phyloP scores from a whole-genome alignment of 441 rosid species.

The Euphorbia schlechtendalii region DNA sequence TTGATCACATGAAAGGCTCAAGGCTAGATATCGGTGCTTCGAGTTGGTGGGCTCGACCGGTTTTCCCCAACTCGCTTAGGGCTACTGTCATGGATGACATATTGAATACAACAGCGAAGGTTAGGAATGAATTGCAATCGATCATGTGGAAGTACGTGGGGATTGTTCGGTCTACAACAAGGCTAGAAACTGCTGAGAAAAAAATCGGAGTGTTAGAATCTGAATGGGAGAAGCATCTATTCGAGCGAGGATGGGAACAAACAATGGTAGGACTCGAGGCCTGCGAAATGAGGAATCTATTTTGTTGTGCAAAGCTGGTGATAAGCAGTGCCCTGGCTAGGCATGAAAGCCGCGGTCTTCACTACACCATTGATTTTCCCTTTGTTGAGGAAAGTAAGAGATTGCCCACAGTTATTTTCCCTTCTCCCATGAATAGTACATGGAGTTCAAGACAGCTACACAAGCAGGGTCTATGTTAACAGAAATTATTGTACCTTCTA shows the following conservation, averaged over 20 bases:
- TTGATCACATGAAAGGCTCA: slow-evolving; percentile 62
- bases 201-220: slow-evolving; percentile 57
- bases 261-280: slow-evolving; percentile 86
- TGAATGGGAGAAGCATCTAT: slow-evolving; percentile 71
- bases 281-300: slow-evolving; percentile 92
- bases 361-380: slow-evolving; percentile 77
- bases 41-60: slow-evolving; percentile 62
- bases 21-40: slow-evolving; percentile 39
- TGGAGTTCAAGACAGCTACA: slow-evolving; percentile 82
- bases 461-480: slow-evolving; percentile 30
- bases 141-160: slow-evolving; percentile 92
- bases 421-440: slow-evolving; percentile 39
- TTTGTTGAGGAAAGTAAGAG: slow-evolving; percentile 69
- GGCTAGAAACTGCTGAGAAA: slow-evolving; percentile 56
- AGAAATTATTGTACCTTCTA: slow-evolving; percentile 2
- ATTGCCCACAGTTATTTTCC: slow-evolving; percentile 76
- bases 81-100: slow-evolving; percentile 36
- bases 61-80: slow-evolving; percentile 48
- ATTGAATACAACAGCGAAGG: slow-evolving; percentile 41
- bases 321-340: slow-evolving; percentile 85
- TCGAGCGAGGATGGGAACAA: slow-evolving; percentile 78
- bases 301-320: slow-evolving; percentile 90
- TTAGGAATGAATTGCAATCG: slow-evolving; percentile 72
- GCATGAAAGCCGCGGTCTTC: slow-evolving; percentile 95
- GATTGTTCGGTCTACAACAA: slow-evolving; percentile 76